A percentile compares a stretch with the other conserved stretches of the same genome.
Evolutionary conservation across 2,329 filamentous ascomycete species (phyloP).

Genomic region (Rhynchosporium agropyri): DNA sequence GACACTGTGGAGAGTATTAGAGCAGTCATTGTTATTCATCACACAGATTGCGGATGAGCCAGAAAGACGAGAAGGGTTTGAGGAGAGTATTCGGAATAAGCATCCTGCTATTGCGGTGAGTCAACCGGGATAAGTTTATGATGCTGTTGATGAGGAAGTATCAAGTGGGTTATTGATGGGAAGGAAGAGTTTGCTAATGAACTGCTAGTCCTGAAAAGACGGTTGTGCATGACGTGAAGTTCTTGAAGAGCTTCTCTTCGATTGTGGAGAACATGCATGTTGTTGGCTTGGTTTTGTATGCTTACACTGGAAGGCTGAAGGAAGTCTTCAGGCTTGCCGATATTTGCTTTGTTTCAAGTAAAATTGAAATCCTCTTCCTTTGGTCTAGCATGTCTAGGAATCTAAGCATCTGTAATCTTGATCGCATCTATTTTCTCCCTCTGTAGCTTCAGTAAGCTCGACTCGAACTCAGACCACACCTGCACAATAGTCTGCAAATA

Average conservation of each 20-base stretch:
- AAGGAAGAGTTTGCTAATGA: not conserved
- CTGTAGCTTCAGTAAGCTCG: conserved; percentile 13
- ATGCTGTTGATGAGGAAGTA: conserved; percentile 23
- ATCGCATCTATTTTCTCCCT: conserved; percentile 12
- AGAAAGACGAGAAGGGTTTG: conserved; percentile 21
- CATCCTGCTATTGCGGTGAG: conserved; percentile 22
- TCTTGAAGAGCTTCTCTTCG: conserved; percentile 21
- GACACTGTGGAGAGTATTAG: conserved; percentile 18
- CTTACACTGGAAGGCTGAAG: conserved; percentile 21
- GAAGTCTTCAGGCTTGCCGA: conserved; percentile 4
- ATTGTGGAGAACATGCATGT: conserved; percentile 23
- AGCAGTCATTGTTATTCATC: conserved; percentile 28
- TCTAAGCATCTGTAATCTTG: not conserved
- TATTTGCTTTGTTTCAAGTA: not conserved
- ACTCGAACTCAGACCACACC: conserved; percentile 27
- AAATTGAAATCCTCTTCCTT: no score
- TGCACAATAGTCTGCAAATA: conserved; percentile 25
- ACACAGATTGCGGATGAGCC: conserved; percentile 29
- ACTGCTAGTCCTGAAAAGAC: conserved; percentile 12
- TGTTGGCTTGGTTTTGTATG: conserved; percentile 24
- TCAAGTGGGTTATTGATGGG: not conserved
- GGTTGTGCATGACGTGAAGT: conserved; percentile 27
- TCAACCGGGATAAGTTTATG: conserved; percentile 18
- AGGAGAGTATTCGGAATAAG: conserved; percentile 13
- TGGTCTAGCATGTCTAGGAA: not conserved